A percentile compares a stretch with the other conserved stretches of the same genome.
phyloP scores from a whole-genome alignment of 176 grass and related monocot genomes.

The Chrysopogon serrulatus region DNA sequence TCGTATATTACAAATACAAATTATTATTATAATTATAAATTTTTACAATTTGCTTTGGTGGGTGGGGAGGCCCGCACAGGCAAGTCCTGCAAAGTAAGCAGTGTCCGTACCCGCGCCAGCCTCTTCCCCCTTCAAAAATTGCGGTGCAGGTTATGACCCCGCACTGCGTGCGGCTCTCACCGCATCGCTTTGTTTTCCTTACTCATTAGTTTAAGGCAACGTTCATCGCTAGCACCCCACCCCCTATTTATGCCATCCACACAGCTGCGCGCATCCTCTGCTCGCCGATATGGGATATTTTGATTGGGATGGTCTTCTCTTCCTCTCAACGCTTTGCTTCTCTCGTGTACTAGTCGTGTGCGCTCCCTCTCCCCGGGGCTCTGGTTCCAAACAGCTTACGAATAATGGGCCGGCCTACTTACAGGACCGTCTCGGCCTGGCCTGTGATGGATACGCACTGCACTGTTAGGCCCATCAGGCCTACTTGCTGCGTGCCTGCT shows the following conservation, averaged over 20 bases:
- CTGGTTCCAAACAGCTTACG: not conserved
- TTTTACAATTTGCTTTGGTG: not conserved
- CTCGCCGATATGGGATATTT: not conserved
- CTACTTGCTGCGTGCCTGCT: not conserved
- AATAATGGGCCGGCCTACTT: not conserved
- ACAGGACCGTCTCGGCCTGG: not conserved
- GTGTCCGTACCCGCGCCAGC: slow-evolving; percentile 65
- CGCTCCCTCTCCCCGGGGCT: not conserved
- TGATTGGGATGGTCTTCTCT: not conserved
- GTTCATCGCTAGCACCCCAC: accelerated
- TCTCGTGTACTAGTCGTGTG: not conserved
- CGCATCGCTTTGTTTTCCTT: slow-evolving; percentile 98
- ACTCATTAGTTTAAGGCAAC: slow-evolving; percentile 99
- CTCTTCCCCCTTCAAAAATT: slow-evolving; percentile 74
- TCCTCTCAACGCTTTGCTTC: no score
- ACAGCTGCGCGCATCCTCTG: no score
- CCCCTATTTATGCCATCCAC: not conserved
- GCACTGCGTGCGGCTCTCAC: slow-evolving; percentile 78
- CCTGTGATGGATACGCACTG: not conserved
- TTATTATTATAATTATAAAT: no score
- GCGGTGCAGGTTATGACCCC: slow-evolving; percentile 36
- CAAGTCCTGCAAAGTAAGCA: slow-evolving; percentile 95
- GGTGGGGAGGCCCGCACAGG: slow-evolving; percentile 82
- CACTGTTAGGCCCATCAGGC: not conserved
- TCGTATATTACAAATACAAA: no score